A percentile compares a stretch with the other conserved stretches of the same genome.
These are phyloP conservation scores for Fraxinus angustifolia DNA, from an alignment of 305 asterid genomes.

Conservation along the genomic window DNA sequence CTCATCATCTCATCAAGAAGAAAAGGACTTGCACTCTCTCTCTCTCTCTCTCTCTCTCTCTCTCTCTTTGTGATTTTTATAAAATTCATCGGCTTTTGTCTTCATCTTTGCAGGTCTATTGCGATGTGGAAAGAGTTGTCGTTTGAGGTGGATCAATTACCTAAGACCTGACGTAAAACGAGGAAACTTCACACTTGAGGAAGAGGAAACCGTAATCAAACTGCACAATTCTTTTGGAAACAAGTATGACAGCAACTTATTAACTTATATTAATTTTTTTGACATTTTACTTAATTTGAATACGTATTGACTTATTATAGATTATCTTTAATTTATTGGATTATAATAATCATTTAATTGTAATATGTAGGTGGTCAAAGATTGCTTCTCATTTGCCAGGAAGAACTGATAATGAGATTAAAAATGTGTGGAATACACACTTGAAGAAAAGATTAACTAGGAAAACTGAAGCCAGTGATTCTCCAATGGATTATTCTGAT, in stretches of 20 bases:
- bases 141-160: conserved; percentile 77
- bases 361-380: conserved; percentile 55
- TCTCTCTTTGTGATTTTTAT: background rate
- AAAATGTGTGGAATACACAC: conserved; percentile 67
- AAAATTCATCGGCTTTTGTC: no score
- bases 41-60: no score
- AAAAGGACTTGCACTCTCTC: no score
- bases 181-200: conserved; percentile 59
- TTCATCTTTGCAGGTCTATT: conserved; percentile 27
- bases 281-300: background rate
- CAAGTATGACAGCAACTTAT: conserved; percentile 38
- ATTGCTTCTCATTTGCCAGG: conserved; percentile 67
- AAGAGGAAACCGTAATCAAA: conserved; percentile 54
- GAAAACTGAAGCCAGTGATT: conserved; percentile 11
- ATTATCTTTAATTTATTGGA: background rate
- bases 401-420: conserved; percentile 74
- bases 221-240: conserved; percentile 62
- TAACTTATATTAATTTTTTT: background rate
- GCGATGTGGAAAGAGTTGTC: conserved; percentile 72
- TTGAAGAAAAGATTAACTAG: conserved; percentile 45
- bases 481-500: conserved; percentile 8
- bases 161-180: conserved; percentile 65
- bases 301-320: background rate
- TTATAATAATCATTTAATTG: background rate
- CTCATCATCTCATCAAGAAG: background rate